These are phyloP conservation scores for Begonia peltatifolia DNA, from an alignment of 306 rosid species.

Conservation along the genomic window DNA sequence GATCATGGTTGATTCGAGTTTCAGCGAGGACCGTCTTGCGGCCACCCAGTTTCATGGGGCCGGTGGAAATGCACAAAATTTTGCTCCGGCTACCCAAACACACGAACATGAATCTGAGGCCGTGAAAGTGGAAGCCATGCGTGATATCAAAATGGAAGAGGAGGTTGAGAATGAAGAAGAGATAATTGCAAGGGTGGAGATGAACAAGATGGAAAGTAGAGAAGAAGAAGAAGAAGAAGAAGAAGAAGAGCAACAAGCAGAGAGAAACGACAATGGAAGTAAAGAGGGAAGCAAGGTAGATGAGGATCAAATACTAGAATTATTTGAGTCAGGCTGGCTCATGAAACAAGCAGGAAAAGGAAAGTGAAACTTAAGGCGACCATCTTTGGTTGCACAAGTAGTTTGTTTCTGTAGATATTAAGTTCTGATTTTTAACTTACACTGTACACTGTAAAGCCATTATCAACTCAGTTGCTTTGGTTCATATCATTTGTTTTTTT, in stretches of 20 bases:
- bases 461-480: too few species aligned
- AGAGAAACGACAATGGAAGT: background rate
- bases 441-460: too few species aligned
- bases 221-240: too few species aligned
- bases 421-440: background rate
- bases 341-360: conserved; percentile 16
- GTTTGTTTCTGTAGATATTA: conserved; percentile 25
- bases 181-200: background rate
- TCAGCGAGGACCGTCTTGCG: conserved; percentile 1
- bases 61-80: conserved; percentile 7
- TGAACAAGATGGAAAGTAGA: background rate
- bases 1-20: conserved; percentile 30
- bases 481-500: too few species aligned
- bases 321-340: conserved; percentile 65
- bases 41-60: conserved; percentile 1
- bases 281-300: conserved; percentile 1
- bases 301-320: conserved; percentile 21
- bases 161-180: background rate
- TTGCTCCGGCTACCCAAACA: conserved; percentile 18
- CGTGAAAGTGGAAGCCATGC: conserved; percentile 1
- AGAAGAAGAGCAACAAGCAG: conserved; percentile 1
- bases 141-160: conserved; percentile 3
- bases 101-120: conserved; percentile 12
- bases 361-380: background rate
- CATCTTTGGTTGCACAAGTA: conserved; percentile 22